phyloP scores from a whole-genome alignment of 345 rosid genomes.

The Diplotaxis tenuifolia region DNA sequence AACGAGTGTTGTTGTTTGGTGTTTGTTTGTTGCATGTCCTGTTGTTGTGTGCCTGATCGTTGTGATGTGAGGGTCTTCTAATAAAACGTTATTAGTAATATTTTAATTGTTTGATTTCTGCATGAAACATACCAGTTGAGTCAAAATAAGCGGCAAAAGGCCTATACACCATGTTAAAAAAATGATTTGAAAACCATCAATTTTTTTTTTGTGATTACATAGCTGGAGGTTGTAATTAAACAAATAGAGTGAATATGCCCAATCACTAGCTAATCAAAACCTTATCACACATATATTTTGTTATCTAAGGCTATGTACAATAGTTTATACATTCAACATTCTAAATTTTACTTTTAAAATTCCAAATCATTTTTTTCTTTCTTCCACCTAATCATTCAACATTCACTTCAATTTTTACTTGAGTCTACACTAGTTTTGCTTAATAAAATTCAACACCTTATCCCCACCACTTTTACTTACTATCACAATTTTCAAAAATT shows the following conservation, averaged over 20 bases:
- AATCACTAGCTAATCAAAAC: slow-evolving; percentile 12
- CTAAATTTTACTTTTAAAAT: too few species aligned
- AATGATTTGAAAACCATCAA: neutral
- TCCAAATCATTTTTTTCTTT: too few species aligned
- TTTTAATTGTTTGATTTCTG: neutral
- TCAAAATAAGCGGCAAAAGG: slow-evolving; percentile 9
- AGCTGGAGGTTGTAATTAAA: neutral
- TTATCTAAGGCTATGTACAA: too few species aligned
- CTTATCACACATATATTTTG: neutral
- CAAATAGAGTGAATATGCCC: neutral
- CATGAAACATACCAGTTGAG: neutral
- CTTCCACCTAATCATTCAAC: too few species aligned
- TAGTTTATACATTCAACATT: too few species aligned
- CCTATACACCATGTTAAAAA: neutral
- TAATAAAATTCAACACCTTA: too few species aligned
- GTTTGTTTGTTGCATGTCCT: neutral
- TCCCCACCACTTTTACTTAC: too few species aligned
- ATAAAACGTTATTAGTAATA: neutral
- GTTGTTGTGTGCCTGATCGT: neutral
- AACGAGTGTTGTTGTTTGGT: neutral
- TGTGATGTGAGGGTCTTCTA: neutral
- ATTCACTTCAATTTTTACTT: too few species aligned
- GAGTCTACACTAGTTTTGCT: too few species aligned
- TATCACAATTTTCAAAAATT: too few species aligned
- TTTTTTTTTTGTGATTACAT: neutral